Conservation (phyloP, 2,329 filamentous ascomycete genomes). For the Neophaeococcomyces aloes region DNA sequence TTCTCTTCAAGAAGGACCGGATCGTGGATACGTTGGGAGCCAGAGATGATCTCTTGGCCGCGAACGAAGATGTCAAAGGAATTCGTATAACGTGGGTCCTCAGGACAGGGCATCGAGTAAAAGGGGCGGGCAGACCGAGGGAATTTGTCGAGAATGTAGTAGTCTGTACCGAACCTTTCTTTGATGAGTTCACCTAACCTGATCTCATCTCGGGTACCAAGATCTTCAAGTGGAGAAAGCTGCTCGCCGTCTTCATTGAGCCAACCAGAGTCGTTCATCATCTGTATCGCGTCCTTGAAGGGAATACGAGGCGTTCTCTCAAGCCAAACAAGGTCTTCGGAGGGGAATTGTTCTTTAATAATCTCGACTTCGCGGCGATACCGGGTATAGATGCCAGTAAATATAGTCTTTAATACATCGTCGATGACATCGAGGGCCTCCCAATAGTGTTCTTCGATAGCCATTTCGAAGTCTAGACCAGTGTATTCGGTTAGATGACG, state of each 20-base stretch:
- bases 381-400: slow-evolving; percentile 58
- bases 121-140: slow-evolving; percentile 74
- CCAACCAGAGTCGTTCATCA: slow-evolving; percentile 71
- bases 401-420: slow-evolving; percentile 67
- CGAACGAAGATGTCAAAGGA: slow-evolving; percentile 93
- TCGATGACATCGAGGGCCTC: slow-evolving; percentile 75
- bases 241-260: slow-evolving; percentile 64
- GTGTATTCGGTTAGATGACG: slow-evolving; percentile 92
- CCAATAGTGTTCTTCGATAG: slow-evolving; percentile 77
- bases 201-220: slow-evolving; percentile 78
- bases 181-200: slow-evolving; percentile 74
- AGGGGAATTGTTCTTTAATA: slow-evolving; percentile 74
- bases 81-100: slow-evolving; percentile 65
- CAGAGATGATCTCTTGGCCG: slow-evolving; percentile 84
- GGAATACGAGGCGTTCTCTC: slow-evolving; percentile 73
- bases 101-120: slow-evolving; percentile 75
- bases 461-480: slow-evolving; percentile 86
- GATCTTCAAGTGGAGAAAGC: slow-evolving; percentile 63
- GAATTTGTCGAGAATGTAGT: slow-evolving; percentile 92
- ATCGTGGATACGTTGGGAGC: slow-evolving; percentile 87
- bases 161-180: slow-evolving; percentile 78
- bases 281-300: slow-evolving; percentile 67
- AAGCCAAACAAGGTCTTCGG: slow-evolving; percentile 75
- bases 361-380: slow-evolving; percentile 64
- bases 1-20: slow-evolving; percentile 61